phyloP scores from a whole-genome alignment of 768 basidiomycete species.

The Podaxis carcinomalis region DNA sequence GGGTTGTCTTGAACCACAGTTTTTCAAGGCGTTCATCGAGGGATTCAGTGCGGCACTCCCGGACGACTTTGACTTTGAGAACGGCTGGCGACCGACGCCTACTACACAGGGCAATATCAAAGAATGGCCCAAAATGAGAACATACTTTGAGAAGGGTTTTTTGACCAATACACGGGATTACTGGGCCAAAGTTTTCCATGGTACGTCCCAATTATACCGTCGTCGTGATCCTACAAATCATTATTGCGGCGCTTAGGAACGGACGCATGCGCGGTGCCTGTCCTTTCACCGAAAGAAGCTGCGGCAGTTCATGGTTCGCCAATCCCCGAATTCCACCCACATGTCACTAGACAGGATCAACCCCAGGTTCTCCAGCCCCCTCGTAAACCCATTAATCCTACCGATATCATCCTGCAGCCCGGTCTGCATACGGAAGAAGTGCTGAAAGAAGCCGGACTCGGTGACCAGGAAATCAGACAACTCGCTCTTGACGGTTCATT shows the following conservation, averaged over 20 bases:
- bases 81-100: conserved; percentile 52
- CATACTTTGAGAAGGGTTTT: conserved; percentile 66
- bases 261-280: conserved; percentile 70
- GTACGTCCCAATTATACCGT: conserved; percentile 30
- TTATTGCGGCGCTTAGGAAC: conserved; percentile 39
- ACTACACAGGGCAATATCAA: conserved; percentile 39
- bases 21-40: conserved; percentile 60
- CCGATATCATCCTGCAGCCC: conserved; percentile 28
- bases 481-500: conserved; percentile 47
- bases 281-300: conserved; percentile 63
- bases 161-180: conserved; percentile 53
- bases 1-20: conserved; percentile 70
- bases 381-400: not conserved
- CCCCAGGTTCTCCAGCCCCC: not conserved
- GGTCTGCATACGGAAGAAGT: conserved; percentile 54
- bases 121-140: conserved; percentile 53
- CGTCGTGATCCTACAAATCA: not conserved
- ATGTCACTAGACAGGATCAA: conserved; percentile 20
- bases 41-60: conserved; percentile 49
- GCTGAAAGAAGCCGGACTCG: conserved; percentile 47
- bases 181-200: conserved; percentile 66
- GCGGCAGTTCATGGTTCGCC: conserved; percentile 32
- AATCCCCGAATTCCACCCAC: conserved; percentile 53
- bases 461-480: conserved; percentile 29
- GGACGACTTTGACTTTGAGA: conserved; percentile 32